These are phyloP conservation scores for Ophiostoma novo-ulmi DNA, from an alignment of 2,329 filamentous ascomycete species.

Conservation along the genomic window DNA sequence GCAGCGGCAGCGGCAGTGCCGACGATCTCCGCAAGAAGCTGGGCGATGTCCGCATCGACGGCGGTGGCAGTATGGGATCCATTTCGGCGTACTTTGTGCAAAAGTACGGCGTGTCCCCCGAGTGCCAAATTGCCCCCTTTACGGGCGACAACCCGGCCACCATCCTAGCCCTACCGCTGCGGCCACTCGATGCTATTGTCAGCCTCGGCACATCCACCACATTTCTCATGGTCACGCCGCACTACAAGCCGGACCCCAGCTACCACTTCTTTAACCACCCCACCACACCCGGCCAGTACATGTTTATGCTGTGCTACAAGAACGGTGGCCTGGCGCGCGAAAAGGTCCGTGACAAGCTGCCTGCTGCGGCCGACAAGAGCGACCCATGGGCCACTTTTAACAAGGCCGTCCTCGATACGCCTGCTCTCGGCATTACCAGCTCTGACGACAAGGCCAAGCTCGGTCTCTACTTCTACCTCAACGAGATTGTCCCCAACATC, in stretches of 20 bases:
- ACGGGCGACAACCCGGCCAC: slow-evolving; percentile 96
- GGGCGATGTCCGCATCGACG: slow-evolving; percentile 72
- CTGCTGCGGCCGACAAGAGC: slow-evolving; percentile 40
- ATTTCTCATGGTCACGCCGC: slow-evolving; percentile 94
- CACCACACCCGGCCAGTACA: slow-evolving; percentile 82
- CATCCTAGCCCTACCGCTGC: slow-evolving; percentile 82
- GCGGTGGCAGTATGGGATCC: slow-evolving; percentile 69
- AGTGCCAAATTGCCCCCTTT: slow-evolving; percentile 76
- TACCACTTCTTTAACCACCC: slow-evolving; percentile 99
- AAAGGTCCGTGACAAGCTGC: slow-evolving; percentile 76
- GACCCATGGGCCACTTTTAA: slow-evolving; percentile 80
- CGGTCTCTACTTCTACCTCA: slow-evolving; percentile 90
- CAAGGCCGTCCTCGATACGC: slow-evolving; percentile 59
- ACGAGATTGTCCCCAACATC: slow-evolving; percentile 93
- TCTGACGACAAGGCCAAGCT: slow-evolving; percentile 56
- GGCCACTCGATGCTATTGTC: slow-evolving; percentile 86
- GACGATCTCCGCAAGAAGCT: slow-evolving; percentile 66
- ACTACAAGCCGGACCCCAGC: slow-evolving; percentile 79
- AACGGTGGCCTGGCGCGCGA: slow-evolving; percentile 93
- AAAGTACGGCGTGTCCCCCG: slow-evolving; percentile 69
- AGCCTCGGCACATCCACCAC: slow-evolving; percentile 93
- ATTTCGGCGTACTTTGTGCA: slow-evolving; percentile 74
- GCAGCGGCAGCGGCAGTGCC: slow-evolving; percentile 50
- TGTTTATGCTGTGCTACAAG: slow-evolving; percentile 99
- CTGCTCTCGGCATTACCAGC: slow-evolving; percentile 58